A percentile compares a stretch with the other conserved stretches of the same genome.
Conservation (phyloP, 2,329 filamentous ascomycete genomes). For the Curvularia hawaiiensis region DNA sequence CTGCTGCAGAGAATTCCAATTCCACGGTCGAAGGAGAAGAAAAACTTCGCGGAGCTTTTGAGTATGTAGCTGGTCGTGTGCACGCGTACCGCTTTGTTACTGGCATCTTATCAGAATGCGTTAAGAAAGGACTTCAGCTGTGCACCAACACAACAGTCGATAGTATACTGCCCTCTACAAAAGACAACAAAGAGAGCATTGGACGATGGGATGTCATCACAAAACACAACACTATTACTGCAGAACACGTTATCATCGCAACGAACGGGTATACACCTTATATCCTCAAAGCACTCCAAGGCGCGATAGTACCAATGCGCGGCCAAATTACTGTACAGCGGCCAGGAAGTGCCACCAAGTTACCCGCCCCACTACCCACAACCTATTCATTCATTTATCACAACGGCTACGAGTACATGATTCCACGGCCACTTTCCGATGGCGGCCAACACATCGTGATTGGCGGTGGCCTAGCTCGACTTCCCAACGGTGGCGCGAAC, state of each 20-base stretch:
- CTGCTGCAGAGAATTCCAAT: slow-evolving; percentile 27
- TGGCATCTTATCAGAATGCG: slow-evolving; percentile 30
- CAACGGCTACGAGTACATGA: slow-evolving; percentile 70
- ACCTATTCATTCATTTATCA: slow-evolving; percentile 68
- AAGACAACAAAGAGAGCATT: background rate
- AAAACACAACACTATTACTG: slow-evolving; percentile 20
- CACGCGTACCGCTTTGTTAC: slow-evolving; percentile 43
- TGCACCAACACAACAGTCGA: slow-evolving; percentile 39
- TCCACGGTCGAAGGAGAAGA: slow-evolving; percentile 21
- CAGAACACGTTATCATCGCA: slow-evolving; percentile 34
- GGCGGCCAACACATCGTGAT: slow-evolving; percentile 62
- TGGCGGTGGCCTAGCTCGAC: slow-evolving; percentile 61
- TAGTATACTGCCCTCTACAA: slow-evolving; percentile 16
- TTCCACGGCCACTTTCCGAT: slow-evolving; percentile 54
- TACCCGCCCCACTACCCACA: slow-evolving; percentile 50
- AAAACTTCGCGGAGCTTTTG: slow-evolving; percentile 34
- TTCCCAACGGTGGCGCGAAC: slow-evolving; percentile 49
- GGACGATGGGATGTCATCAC: slow-evolving; percentile 30
- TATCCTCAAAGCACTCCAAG: slow-evolving; percentile 41
- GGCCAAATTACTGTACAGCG: slow-evolving; percentile 49
- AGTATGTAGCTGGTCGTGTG: slow-evolving; percentile 40
- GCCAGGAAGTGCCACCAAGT: slow-evolving; percentile 44
- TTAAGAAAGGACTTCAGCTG: slow-evolving; percentile 34
- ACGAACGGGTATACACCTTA: slow-evolving; percentile 46
- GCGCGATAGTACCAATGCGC: slow-evolving; percentile 49